These are phyloP conservation scores for Clarireedia hainanense DNA, from an alignment of 2,329 filamentous ascomycete genomes.

Conservation along the genomic window DNA sequence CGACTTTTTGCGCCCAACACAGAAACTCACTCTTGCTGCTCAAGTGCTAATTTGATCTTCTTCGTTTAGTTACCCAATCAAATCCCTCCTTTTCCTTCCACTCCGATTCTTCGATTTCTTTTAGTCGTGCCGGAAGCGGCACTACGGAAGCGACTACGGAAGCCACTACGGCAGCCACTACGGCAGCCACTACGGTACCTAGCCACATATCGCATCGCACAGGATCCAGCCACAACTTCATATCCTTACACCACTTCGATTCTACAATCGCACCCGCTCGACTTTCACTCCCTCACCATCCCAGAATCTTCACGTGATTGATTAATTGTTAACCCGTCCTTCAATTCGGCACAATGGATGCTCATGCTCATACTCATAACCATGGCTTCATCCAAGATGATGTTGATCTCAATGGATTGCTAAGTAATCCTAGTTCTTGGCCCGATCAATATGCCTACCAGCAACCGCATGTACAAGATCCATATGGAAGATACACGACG, in stretches of 20 bases:
- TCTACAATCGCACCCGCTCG: background rate
- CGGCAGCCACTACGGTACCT: background rate
- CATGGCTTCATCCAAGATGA: conserved; percentile 23
- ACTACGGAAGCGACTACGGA: background rate
- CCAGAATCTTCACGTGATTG: background rate
- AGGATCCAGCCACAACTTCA: background rate
- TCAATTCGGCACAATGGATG: conserved; percentile 21
- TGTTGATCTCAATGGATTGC: conserved; percentile 24
- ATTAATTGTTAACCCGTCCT: background rate
- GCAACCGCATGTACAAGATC: conserved; percentile 13
- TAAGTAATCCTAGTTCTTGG: conserved; percentile 20
- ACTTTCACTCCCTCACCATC: too few species aligned
- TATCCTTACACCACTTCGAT: background rate
- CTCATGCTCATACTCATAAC: conserved; percentile 19
- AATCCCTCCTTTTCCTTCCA: background rate
- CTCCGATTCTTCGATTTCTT: background rate
- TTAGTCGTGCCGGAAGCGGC: background rate
- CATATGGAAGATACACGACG: conserved; percentile 18
- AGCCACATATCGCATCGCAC: too few species aligned
- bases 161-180: background rate
- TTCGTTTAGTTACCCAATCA: conserved; percentile 6
- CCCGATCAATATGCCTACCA: conserved; percentile 22
- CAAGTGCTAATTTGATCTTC: background rate
- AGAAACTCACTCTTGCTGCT: background rate
- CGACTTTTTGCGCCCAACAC: background rate